Evolutionary conservation across 257 asterid genomes (phyloP).

Genomic region (Solanum piurae): DNA sequence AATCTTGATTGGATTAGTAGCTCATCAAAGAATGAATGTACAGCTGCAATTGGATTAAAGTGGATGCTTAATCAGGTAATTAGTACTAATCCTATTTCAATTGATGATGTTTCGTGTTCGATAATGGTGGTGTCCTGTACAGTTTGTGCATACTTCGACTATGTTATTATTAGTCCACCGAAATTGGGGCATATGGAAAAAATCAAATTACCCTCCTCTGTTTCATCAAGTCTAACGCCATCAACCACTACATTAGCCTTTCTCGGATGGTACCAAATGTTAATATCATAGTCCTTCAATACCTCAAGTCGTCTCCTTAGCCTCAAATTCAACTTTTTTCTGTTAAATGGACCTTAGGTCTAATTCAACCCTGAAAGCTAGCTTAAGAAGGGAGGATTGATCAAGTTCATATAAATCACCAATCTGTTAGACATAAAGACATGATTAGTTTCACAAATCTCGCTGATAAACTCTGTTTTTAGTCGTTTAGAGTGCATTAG

Average conservation of each 20-base stretch:
- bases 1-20: conserved; percentile 67
- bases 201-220: not conserved
- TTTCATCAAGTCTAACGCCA: not conserved
- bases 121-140: not conserved
- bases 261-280: not conserved
- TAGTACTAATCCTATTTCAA: not conserved
- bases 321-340: not conserved
- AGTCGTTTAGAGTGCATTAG: not conserved
- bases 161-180: not conserved
- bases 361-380: not conserved
- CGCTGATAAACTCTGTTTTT: not conserved
- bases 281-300: not conserved
- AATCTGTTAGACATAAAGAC: not conserved
- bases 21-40: conserved; percentile 74
- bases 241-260: not conserved
- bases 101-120: not conserved
- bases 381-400: not conserved
- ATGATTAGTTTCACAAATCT: not conserved
- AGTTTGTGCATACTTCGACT: not conserved
- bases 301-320: too few species aligned
- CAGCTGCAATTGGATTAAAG: conserved; percentile 83
- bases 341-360: not conserved
- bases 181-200: not conserved
- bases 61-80: conserved; percentile 95
- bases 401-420: not conserved